A percentile compares a stretch with the other conserved stretches of the same genome.
These are phyloP conservation scores for Metarhizium anisopliae DNA, from an alignment of 2,329 filamentous ascomycete genomes.

Conservation along the genomic window DNA sequence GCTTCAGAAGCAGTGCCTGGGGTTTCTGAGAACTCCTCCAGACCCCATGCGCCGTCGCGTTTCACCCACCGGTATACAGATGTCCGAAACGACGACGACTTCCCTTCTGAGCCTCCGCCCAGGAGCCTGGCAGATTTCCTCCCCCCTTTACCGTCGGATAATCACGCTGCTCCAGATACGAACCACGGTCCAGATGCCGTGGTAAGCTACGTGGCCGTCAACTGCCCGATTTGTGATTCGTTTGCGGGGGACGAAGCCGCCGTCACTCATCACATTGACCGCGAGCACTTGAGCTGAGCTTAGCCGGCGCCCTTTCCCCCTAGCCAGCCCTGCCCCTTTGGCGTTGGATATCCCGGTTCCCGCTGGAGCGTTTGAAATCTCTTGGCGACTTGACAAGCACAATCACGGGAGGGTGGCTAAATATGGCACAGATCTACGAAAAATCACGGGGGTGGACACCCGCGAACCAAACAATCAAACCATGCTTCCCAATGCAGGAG, in stretches of 20 bases:
- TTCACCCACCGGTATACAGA: conserved; percentile 25
- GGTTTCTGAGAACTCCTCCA: neutral
- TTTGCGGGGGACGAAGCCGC: conserved; percentile 63
- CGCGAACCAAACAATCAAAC: no score
- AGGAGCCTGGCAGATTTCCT: conserved; percentile 36
- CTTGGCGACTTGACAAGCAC: no score
- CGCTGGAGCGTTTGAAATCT: no score
- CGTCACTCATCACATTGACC: conserved; percentile 56
- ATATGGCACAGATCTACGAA: no score
- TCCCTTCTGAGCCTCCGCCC: conserved; percentile 28
- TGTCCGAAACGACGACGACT: conserved; percentile 26
- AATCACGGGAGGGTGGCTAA: no score
- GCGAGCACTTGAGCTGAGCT: conserved; percentile 18
- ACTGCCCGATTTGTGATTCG: conserved; percentile 55
- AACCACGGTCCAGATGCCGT: neutral
- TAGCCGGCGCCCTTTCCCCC: no score
- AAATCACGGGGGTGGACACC: no score
- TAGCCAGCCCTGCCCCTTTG: neutral
- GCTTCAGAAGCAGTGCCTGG: conserved; percentile 1
- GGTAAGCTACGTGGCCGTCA: conserved; percentile 13
- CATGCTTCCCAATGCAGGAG: no score
- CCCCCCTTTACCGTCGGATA: conserved; percentile 25
- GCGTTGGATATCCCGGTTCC: no score
- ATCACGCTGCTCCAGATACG: neutral
- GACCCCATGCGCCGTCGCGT: conserved; percentile 11